Conservation (phyloP, 768 basidiomycete species). For the Leucocoprinus leucothites region DNA sequence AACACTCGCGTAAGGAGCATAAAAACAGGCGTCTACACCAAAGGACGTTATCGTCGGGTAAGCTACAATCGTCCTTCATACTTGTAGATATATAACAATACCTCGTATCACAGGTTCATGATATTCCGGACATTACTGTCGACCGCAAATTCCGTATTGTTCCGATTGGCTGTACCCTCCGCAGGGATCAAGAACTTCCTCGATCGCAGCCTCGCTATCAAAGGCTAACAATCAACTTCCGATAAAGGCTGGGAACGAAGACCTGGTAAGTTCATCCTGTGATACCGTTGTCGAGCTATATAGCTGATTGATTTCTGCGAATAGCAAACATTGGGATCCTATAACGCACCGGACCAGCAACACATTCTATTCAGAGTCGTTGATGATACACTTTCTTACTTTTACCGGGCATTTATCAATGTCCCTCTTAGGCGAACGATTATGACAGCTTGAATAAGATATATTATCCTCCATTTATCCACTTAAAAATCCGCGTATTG, state of each 20-base stretch:
- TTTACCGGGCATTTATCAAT: no score
- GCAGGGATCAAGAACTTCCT: constrained; percentile 49
- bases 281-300: not conserved
- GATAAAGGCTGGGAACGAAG: constrained; percentile 56
- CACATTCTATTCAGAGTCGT: constrained; percentile 43
- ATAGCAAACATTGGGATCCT: constrained; percentile 57
- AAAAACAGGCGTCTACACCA: constrained; percentile 24
- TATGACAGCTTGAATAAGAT: no score
- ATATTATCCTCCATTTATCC: no score
- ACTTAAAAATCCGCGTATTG: no score
- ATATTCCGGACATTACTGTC: constrained; percentile 45
- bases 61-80: constrained; percentile 17
- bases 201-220: constrained; percentile 47
- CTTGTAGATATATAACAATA: not conserved
- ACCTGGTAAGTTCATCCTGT: constrained; percentile 41
- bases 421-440: no score
- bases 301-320: not conserved
- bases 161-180: constrained; percentile 44
- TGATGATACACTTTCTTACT: no score
- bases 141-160: constrained; percentile 18
- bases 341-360: constrained; percentile 50
- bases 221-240: constrained; percentile 29
- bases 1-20: constrained; percentile 20
- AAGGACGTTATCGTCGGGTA: constrained; percentile 62
- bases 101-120: constrained; percentile 39